These are phyloP conservation scores for Picea sitchensis DNA, from an alignment of 75 land plant species.

Conservation along the genomic window DNA sequence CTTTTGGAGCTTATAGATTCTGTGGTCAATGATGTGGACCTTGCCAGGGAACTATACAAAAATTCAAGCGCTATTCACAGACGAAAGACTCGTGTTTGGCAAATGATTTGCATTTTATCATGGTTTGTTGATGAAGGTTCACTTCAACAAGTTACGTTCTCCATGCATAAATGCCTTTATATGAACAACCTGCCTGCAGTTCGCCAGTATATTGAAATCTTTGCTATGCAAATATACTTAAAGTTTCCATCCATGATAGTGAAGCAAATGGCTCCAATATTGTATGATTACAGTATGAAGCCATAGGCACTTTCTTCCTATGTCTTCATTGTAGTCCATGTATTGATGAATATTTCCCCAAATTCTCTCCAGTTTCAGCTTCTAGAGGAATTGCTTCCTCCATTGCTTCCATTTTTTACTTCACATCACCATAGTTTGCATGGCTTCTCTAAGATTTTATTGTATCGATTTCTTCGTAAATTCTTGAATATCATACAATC, in stretches of 20 bases:
- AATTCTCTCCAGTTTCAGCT: neutral
- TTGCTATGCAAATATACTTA: constrained; percentile 75
- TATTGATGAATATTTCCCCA: neutral
- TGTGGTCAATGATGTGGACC: too few species aligned
- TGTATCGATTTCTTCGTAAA: constrained; percentile 58
- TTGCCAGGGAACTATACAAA: constrained; percentile 79
- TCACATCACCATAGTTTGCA: constrained; percentile 38
- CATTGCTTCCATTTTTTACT: neutral
- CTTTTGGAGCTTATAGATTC: too few species aligned
- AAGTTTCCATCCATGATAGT: constrained; percentile 66
- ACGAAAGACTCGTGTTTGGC: constrained; percentile 89
- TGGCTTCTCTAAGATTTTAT: constrained; percentile 77
- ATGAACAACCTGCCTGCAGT: constrained; percentile 89
- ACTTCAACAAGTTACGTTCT: constrained; percentile 45
- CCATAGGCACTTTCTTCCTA: constrained; percentile 61
- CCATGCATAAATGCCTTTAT: constrained; percentile 57
- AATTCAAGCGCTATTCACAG: constrained; percentile 81
- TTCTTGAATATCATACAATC: constrained; percentile 18
- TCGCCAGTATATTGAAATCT: constrained; percentile 84
- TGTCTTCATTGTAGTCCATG: constrained; percentile 86
- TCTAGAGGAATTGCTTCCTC: constrained; percentile 52
- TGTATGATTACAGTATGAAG: constrained; percentile 64
- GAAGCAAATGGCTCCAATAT: constrained; percentile 57
- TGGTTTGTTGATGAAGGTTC: constrained; percentile 55
- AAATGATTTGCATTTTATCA: constrained; percentile 85